Evolutionary conservation across 2,329 filamentous ascomycete genomes (phyloP).

Genomic region (Exophiala calicioides): DNA sequence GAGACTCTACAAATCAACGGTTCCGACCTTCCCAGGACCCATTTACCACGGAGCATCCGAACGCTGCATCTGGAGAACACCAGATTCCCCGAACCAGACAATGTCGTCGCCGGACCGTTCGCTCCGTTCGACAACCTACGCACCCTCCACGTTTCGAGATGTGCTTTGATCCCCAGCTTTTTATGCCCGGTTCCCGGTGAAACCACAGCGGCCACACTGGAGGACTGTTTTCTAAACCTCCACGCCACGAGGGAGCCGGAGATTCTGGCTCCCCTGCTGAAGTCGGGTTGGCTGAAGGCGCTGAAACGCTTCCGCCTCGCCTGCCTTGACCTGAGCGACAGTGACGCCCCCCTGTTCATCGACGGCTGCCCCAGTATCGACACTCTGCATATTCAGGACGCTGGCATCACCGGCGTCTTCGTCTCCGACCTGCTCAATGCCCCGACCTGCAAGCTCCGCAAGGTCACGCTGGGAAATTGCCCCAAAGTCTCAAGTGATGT

Average conservation of each 20-base stretch:
- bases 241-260: too few relatives aligned
- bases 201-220: too few relatives aligned
- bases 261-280: neutral
- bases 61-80: neutral
- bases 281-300: conserved; percentile 4
- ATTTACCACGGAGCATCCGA: neutral
- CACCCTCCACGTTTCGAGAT: too few relatives aligned
- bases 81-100: neutral
- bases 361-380: conserved; percentile 10
- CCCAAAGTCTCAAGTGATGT: conserved; percentile 18
- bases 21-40: neutral
- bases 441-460: conserved; percentile 7
- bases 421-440: conserved; percentile 18
- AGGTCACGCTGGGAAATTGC: conserved; percentile 13
- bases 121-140: too few relatives aligned
- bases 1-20: neutral
- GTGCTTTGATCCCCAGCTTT: too few relatives aligned
- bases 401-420: conserved; percentile 19
- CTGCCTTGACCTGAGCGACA: conserved; percentile 5
- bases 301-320: conserved; percentile 11
- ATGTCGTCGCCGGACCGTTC: too few relatives aligned
- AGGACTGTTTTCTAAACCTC: too few relatives aligned
- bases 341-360: conserved; percentile 1
- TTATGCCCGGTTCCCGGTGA: too few relatives aligned
- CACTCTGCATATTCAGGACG: conserved; percentile 9